Base-by-base conservation (phyloP, 306 rosid species). In the Pterocarpus macrocarpus region DNA sequence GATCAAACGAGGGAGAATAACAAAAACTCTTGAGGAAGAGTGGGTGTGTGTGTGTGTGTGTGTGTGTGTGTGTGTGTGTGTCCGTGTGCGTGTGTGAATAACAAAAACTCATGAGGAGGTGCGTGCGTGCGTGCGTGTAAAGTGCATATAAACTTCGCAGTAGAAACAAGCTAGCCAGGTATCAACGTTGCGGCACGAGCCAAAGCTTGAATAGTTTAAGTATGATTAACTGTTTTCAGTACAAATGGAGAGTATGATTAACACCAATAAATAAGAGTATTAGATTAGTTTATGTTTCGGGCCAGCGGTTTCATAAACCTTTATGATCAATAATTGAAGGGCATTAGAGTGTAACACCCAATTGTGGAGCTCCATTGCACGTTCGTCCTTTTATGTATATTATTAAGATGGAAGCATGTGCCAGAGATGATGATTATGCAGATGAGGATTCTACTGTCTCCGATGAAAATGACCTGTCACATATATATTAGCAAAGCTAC, bases 341-440 rank as follows among this genome's bases (percentile, higher is more conserved):
- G 49, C 12, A 58, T 1, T 1, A 32, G 44, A 28, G 30, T 65
- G 36, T 76, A 77, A 62, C 36, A 65, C 33, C 14, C 22, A 80
- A 50, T 71, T 17, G 8, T 22, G 62, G 63, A 64, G 61, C 68
- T 41, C 61, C 30, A 11, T 67, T 33, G 62, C 34, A 56, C 47
- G 30, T 55, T 71, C 17, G 58, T 77, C 58, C 59, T 49, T 47
- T 53, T 6, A 14, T 34, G 35, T 38, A 52, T 52, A 39, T 13
- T 10, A 43, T 22, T 28, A 65, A 4, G 71, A 56, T 30, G 38
- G 53, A 34, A 52, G 1, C 8, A 30, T 55, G 65, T 57, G 76
- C 47, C 72, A 63, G 79, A 82, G 80, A 64, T 75, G 76, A 82
- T 32, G 36, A 67, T 34, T 45, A 79, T 15, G 76, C 59, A 65